Percentiles rank a stretch among this genome's conserved stretches.
Conservation (phyloP, 2,329 filamentous ascomycete species). For the Trichoderma citrinoviride region DNA sequence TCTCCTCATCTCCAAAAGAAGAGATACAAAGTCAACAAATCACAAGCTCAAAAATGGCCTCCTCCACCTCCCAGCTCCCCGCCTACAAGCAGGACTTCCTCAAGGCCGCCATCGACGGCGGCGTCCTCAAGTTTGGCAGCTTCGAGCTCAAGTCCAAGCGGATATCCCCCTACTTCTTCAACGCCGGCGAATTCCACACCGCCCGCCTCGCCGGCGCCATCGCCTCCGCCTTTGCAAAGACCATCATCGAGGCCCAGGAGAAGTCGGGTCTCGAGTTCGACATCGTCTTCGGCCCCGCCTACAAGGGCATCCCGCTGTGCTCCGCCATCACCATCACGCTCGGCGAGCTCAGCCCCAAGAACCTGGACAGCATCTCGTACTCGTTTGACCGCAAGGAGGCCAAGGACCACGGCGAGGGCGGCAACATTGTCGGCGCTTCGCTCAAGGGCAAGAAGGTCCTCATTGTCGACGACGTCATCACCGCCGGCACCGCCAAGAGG, state of each 20-base stretch:
- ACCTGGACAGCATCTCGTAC: conserved; percentile 72
- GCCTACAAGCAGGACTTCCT: conserved; percentile 73
- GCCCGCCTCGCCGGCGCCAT: conserved; percentile 75
- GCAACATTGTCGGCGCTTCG: conserved; percentile 83
- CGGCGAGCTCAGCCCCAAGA: conserved; percentile 61
- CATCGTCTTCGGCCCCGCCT: conserved; percentile 88
- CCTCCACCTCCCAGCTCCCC: conserved; percentile 41
- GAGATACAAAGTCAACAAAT: no score
- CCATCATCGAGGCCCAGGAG: conserved; percentile 52
- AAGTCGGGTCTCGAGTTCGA: conserved; percentile 61
- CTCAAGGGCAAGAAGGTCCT: conserved; percentile 82
- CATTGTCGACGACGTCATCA: conserved; percentile 96
- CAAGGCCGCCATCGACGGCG: conserved; percentile 62
- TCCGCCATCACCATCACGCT: conserved; percentile 75
- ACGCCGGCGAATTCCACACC: conserved; percentile 86
- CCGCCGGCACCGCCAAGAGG: conserved; percentile 87
- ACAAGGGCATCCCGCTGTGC: conserved; percentile 95
- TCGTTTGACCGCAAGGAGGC: conserved; percentile 94
- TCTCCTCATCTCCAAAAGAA: not conserved
- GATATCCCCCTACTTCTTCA: conserved; percentile 95
- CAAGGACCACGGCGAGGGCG: conserved; percentile 94
- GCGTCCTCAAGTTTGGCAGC: conserved; percentile 75
- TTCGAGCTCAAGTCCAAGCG: conserved; percentile 93
- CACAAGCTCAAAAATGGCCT: conserved; percentile 44
- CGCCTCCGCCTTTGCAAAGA: conserved; percentile 73